Evolutionary conservation across 1,284 basidiomycete genomes (phyloP), one percentile per base, ranked within the genome.

Genomic region (Marasmius fiardii): DNA sequence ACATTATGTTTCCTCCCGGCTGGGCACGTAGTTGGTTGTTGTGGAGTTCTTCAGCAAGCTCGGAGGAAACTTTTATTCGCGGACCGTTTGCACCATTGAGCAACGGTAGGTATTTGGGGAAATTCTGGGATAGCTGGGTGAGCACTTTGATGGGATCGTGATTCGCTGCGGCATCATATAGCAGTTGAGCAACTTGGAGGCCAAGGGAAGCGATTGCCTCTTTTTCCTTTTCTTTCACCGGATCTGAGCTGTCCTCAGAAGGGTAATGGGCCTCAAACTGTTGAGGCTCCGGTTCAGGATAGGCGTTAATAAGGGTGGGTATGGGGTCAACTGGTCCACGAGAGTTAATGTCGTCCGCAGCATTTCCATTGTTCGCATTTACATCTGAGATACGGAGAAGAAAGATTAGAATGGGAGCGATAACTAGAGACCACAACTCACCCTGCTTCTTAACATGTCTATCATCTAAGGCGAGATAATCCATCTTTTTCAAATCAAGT

Each of bases 401-500:
- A 31, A 31, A 31, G 10, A 6, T 18, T 26, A 18, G 47, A 16
- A 28, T 16, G 33, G 47, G n/a, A 10, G 20, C 10, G n/a, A 31
- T 23, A 14, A 24, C 24, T 12, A 52, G 16, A 16, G n/a, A 41
- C 33, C 52, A 14, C 21, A 24, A 26, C 58, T n/a, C 56, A 65
- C 63, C 62, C 52, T 63, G 58, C 47, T 62, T 63, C 49, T 69
- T 67, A 10, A 69, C 62, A 18, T 77, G 67, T 49, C 95, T 76
- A 68, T 98, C 95, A 67, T 98, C 95, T 2, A 98, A 77, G 2
- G 92, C 94, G 14, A 98, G 82, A 67, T 99, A 99, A 68, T 99
- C 96, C 75, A 87, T 98, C 73, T 96, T 98, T 77, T 99, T 99
- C 63, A 99, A 73, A 64, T 97, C 93, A 54, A 99, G 78, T 26